Conservation (phyloP, 2,329 filamentous ascomycete species). For the Teratosphaeria zuluensis region DNA sequence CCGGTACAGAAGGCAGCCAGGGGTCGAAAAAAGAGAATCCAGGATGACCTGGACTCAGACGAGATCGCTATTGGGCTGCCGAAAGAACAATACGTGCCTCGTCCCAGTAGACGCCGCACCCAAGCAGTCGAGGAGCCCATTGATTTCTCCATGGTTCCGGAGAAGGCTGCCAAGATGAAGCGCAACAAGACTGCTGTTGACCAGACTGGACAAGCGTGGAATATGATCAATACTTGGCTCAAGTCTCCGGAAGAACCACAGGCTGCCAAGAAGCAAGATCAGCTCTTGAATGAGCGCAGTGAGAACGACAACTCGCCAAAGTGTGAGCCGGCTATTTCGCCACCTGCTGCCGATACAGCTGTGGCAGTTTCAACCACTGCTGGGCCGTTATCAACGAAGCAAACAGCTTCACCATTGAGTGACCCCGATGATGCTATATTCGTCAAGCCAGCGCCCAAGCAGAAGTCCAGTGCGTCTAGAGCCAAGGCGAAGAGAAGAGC, state of each 20-base stretch:
- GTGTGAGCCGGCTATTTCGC: neutral
- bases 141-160: constrained; percentile 26
- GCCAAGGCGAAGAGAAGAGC: constrained; percentile 14
- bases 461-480: constrained; percentile 6
- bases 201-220: neutral
- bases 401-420: neutral
- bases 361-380: neutral
- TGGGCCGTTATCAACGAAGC: neutral
- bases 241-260: neutral
- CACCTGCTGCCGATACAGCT: neutral
- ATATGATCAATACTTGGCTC: neutral
- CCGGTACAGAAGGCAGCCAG: constrained; percentile 10
- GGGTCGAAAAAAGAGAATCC: constrained; percentile 14
- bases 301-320: neutral
- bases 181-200: constrained; percentile 25
- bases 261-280: neutral
- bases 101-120: constrained; percentile 27
- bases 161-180: constrained; percentile 33
- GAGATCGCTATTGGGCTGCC: constrained; percentile 26
- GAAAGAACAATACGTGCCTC: constrained; percentile 30
- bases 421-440: constrained; percentile 6
- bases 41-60: constrained; percentile 18
- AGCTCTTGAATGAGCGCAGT: neutral
- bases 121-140: constrained; percentile 15
- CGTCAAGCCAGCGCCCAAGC: constrained; percentile 12